These are phyloP conservation scores for Aspergillus homomorphus DNA, from an alignment of 495 filamentous ascomycete genomes.

Conservation along the genomic window DNA sequence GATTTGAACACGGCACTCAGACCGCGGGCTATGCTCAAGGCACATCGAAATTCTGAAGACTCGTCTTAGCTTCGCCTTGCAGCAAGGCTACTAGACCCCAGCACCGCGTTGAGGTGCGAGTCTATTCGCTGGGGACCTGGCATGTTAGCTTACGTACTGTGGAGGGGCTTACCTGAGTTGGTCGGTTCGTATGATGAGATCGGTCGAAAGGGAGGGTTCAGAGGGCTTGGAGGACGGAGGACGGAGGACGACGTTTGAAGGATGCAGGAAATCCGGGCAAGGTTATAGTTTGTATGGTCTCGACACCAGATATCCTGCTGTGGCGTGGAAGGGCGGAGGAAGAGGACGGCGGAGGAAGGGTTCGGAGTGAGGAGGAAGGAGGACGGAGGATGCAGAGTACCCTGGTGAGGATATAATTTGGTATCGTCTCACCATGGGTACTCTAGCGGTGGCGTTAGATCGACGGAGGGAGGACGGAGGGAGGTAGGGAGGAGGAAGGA, in stretches of 20 bases:
- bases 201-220: neutral
- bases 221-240: neutral
- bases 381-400: neutral
- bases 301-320: neutral
- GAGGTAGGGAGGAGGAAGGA: neutral
- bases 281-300: neutral
- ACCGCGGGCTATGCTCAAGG: neutral
- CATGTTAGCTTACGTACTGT: neutral
- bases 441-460: neutral
- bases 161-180: neutral
- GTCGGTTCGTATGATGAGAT: too few species aligned
- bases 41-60: neutral
- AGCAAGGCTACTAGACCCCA: slow-evolving; percentile 9
- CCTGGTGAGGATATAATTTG: neutral
- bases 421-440: neutral
- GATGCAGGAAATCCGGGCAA: neutral
- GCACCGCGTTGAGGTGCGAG: slow-evolving; percentile 11
- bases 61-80: slow-evolving; percentile 8
- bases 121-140: slow-evolving; percentile 4
- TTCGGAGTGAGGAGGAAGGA: neutral
- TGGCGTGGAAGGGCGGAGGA: neutral
- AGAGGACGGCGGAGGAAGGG: neutral
- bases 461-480: neutral
- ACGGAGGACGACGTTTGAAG: neutral
- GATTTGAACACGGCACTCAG: too few species aligned